Evolutionary conservation across 352 stramenopile genomes (phyloP), one percentile per base, ranked within the genome.

Genomic region (Hyaloperonospora arabidopsidis): DNA sequence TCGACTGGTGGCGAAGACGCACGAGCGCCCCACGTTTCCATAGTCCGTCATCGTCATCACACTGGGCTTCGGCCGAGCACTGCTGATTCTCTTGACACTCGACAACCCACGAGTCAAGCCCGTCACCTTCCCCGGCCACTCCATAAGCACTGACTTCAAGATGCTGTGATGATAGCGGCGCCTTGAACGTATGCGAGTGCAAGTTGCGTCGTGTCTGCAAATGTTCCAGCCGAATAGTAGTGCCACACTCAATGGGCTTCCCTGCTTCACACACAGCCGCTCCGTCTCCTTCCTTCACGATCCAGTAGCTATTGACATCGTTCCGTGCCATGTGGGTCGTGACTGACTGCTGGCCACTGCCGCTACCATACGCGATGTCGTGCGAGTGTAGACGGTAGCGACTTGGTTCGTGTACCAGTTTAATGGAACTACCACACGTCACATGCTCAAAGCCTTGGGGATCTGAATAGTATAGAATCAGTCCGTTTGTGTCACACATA

Each of bases 261-360:
- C 83, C 77, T 52, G 68, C 52, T 13, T 58, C 53, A 49, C 79
- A 92, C 17, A 67, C 72, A 1, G 55, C 25, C 19, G 64, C 67
- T 6, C 60, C 55, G 49, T 92, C 78, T 34, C 61, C 81, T 49
- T 92, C 81, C 55, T 92, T 93, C 38, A 93, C 76, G 51, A 93
- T 68, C 83, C 83, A 93, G 55, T 89, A 89, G 63, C 83, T 89
- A 67, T 90, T 93, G 51, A 80, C 75, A 49, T 93, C 83, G 44
- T 90, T 88, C 34, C 79, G 72, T 28, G 80, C 65, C 32, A 66
- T 59, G 59, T 87, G 71, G 21, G 80, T 64, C 10, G 83, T 93
- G 41, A 93, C 59, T 17, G 79, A 93, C 68, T 93, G 83, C 65
- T 93, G 83, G 1, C 73, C 67, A 46, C 83, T 93, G 34, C 83